Conservation (phyloP, 1,139 yeast genomes). For the Pichia sp. region DNA sequence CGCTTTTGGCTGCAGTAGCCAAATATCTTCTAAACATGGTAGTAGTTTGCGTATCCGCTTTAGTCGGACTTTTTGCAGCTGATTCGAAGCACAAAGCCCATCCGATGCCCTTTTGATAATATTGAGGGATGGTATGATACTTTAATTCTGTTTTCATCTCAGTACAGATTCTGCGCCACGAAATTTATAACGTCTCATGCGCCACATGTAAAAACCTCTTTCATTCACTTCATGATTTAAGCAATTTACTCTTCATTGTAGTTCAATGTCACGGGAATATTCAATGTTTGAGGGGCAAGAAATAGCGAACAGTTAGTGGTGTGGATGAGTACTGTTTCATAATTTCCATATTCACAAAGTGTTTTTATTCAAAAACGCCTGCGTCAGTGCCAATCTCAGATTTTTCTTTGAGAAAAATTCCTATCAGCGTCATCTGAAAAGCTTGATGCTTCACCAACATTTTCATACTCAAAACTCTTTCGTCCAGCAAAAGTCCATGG, state of each 20-base stretch:
- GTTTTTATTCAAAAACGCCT: background rate
- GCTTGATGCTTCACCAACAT: background rate
- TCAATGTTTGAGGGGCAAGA: no score
- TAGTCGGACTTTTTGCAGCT: background rate
- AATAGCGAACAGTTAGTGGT: no score
- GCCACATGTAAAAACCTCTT: background rate
- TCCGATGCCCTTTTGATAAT: no score
- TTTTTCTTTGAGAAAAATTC: background rate
- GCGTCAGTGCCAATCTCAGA: background rate
- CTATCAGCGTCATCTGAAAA: background rate
- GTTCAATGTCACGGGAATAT: no score
- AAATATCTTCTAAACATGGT: constrained; percentile 29
- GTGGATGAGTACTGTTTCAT: background rate
- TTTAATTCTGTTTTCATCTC: background rate
- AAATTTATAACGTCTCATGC: background rate
- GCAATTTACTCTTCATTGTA: no score
- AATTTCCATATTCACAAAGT: background rate
- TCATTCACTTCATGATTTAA: background rate
- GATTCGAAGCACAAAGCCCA: no score
- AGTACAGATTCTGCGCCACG: background rate
- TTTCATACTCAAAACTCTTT: background rate
- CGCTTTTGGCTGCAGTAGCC: constrained; percentile 25
- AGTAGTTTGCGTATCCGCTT: background rate
- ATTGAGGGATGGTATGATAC: background rate
- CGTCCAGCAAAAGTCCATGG: background rate